Conservation (phyloP, 805 yeast species). For the Candida vaughaniae region DNA sequence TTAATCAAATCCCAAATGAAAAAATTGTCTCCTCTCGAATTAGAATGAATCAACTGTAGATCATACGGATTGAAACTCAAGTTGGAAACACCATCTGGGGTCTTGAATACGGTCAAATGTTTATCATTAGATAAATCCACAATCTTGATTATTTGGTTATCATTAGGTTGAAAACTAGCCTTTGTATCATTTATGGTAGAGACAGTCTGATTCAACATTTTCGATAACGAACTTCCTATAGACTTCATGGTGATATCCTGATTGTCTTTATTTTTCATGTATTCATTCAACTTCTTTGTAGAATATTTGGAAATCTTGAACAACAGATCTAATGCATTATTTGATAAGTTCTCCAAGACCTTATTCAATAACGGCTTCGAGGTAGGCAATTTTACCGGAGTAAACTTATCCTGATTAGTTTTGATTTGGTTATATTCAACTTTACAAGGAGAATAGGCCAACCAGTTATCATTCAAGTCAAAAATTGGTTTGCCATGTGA, state of each 20-base stretch:
- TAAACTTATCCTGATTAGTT: conserved; percentile 22
- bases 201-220: conserved; percentile 34
- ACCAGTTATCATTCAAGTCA: conserved; percentile 50
- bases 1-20: conserved; percentile 63
- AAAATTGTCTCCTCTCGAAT: conserved; percentile 59
- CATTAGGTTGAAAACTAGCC: conserved; percentile 16
- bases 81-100: conserved; percentile 62
- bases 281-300: conserved; percentile 41
- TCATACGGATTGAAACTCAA: conserved; percentile 64
- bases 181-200: conserved; percentile 19
- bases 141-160: conserved; percentile 42
- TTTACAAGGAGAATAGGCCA: conserved; percentile 45
- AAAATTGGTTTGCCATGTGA: conserved; percentile 42
- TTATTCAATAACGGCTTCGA: conserved; percentile 48
- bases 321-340: conserved; percentile 52
- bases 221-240: conserved; percentile 31
- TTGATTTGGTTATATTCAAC: conserved; percentile 32
- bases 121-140: conserved; percentile 46
- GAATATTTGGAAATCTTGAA: conserved; percentile 44
- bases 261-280: conserved; percentile 27
- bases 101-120: conserved; percentile 45
- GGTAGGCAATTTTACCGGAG: conserved; percentile 49
- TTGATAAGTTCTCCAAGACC: conserved; percentile 48
- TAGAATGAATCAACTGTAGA: conserved; percentile 51
- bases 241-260: conserved; percentile 24